Evolutionary conservation across 164 flowering plant genomes (phyloP), one percentile per base, ranked within the genome.

Genomic region (Santalum album): DNA sequence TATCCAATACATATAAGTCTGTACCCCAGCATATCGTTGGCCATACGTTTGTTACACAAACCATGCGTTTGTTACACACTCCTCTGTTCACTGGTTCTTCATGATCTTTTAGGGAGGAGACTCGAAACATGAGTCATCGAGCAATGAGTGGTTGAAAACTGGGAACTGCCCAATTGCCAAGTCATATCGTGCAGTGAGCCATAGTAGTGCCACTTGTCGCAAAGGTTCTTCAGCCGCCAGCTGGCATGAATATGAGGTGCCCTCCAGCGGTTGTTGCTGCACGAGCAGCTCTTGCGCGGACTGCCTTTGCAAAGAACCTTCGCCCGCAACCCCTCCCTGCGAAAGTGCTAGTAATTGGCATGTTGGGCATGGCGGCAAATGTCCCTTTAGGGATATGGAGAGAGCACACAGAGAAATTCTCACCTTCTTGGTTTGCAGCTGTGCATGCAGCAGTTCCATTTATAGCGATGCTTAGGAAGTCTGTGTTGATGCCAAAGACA

Each of bases 361-460:
- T 69, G 9, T 51, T 88, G 67, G 96, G 94, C 34, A 88, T 88
- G 83, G 90, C 90, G 25, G 82, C 73, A 27, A 88, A 88, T 60
- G 79, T 88, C 1, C 96, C 96, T 3, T 45, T 88, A 19, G 95
- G 94, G 1, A 61, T 82, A 51, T 89, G 94, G 94, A 84, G 77
- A 60, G 96, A 87, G 54, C 96, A 90, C 57, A 90, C 98, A 0
- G 3, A 34, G 29, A 90, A 87, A 49, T 87, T 90, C 61, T 90
- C 97, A 1, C 67, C 71, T 1, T 67, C 86, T 24, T 90, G 96
- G 95, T 84, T 90, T 61, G 74, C 68, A 2, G 94, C 98, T 16
- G 79, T 90, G 16, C 98, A 90, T 69, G 94, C 96, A 12, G 89
- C 96, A 16, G 94, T 87, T 14, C 96, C 96, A 19, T 90, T 90